phyloP scores from a whole-genome alignment of 345 rosid genomes.

The Salix koriyanagi region DNA sequence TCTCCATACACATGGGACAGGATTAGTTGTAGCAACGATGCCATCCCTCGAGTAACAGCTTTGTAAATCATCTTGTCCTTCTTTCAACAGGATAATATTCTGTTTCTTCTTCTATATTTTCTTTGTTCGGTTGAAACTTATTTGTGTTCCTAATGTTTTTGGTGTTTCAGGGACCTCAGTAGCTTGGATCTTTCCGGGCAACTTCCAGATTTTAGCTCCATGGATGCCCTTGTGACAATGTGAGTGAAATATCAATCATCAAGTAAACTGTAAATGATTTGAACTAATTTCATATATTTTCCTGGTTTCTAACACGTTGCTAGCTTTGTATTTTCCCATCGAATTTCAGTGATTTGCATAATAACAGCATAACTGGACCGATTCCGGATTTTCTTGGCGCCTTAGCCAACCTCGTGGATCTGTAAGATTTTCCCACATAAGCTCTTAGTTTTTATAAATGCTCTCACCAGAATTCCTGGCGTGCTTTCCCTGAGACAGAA shows the following conservation, averaged over 20 bases:
- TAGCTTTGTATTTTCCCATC: neutral
- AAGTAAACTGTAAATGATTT: neutral
- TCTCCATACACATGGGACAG: constrained; percentile 43
- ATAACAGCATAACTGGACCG: constrained; percentile 18
- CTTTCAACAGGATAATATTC: neutral
- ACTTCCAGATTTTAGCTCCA: constrained; percentile 48
- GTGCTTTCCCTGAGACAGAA: neutral
- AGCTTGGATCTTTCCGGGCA: constrained; percentile 31
- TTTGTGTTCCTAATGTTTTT: neutral
- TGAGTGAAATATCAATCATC: constrained; percentile 9
- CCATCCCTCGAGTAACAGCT: constrained; percentile 38
- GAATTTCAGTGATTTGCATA: constrained; percentile 16
- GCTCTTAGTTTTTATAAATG: neutral
- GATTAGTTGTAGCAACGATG: constrained; percentile 34
- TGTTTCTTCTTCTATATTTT: neutral
- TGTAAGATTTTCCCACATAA: constrained; percentile 12
- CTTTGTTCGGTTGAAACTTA: neutral
- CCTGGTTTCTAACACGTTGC: neutral
- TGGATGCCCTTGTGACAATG: constrained; percentile 42
- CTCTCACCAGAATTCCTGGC: neutral
- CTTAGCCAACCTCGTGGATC: constrained; percentile 1
- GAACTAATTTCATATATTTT: neutral
- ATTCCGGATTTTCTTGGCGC: constrained; percentile 27
- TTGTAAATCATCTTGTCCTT: constrained; percentile 23
- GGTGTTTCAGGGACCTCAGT: constrained; percentile 30